Base-by-base conservation (phyloP, 2,329 filamentous ascomycete species). In the Cladophialophora exuberans region DNA sequence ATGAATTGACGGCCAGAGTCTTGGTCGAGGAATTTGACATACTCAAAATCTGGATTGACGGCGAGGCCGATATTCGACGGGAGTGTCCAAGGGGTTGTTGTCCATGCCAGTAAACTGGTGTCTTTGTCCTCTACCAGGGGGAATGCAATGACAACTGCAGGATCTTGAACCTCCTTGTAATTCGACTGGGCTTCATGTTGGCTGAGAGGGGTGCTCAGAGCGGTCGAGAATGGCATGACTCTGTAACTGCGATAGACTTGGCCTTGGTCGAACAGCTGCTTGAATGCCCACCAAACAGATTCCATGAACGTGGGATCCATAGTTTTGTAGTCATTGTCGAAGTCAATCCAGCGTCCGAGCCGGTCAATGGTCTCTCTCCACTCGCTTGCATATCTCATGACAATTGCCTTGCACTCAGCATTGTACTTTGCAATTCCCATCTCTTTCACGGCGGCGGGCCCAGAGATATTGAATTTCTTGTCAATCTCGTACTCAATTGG, bases 401-500 rank as follows among this genome's bases (percentile, higher is more conserved):
- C 90, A 68, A 95, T 95, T 62, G 88, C 84, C 58, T 87, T 83
- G 72, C 90, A 96, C 73, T 94, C 88, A 53, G 82, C 84, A 70
- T 96, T 96, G 77, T 96, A 96, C 66, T 87, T 88, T 60, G 81
- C 86, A 61, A 96, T 83, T 31, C 90, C 90, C 64, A 94, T 81
- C 74, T 93, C 78, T 75, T 85, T 84, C 42, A 96, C 90, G n/a
- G 89, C 89, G 56, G 89, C 88, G 70, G 87, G 89, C 46, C 88
- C 88, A 60, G 87, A 88, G 62, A 93, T 90, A 25, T 87, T 87
- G 62, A 93, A 80, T 74, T 92, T 90, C 80, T 95, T 95, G 78
- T 96, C 90, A 68, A 96, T 95, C 74, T 95, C 90, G 71, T 94
- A 88, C 76, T 96, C 90, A 63, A 96, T 92, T 15, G 90, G 90